Evolutionary conservation across 345 rosid species (phyloP), one percentile per base, ranked within the genome.

Genomic region (Mercurialis annua): DNA sequence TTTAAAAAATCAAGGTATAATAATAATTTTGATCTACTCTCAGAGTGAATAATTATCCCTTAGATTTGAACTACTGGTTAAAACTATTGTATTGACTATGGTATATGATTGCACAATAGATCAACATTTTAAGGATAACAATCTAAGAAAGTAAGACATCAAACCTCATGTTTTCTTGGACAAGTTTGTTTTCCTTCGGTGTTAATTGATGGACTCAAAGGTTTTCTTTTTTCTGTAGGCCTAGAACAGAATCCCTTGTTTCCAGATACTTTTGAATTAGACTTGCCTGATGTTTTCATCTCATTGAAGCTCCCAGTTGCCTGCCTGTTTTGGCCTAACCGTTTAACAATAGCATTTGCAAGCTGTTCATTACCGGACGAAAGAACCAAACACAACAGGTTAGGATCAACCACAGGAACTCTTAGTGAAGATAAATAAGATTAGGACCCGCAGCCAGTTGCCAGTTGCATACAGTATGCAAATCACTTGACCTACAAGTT

Each of bases 161-260:
- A 62, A 60, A 79, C 83, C 81, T 75, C 59, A 24, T 73, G 68
- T 51, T 69, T 61, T 21, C 49, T 57, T 16, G 40, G 38, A 53
- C 17, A 30, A 51, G 48, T 73, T 55, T 52, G 67, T 50, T 64
- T 46, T 62, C 70, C 72, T 51, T 71, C 70, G 30, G 67, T 55
- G 55, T 54, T 66, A 44, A 42, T 46, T 31, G 52, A 76, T 51
- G 74, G 65, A 56, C 36, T 72, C 33, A 62, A 61, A 15, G 24
- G 48, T 74, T 57, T 62, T 59, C 44, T 68, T 75, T 68, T 62
- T 40, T 48, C 30, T 5, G 31, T 55, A 23, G 51, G 42, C 64
- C 70, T 55, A 64, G 72, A 46, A 42, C 14, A 27, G 24, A 10
- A 42, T 57, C 61, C 64, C 18, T 62, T 31, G 11, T 61, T 49